Base-by-base conservation (phyloP, 192 early-diverging fungal species). In the Entomortierella chlamydospora region DNA sequence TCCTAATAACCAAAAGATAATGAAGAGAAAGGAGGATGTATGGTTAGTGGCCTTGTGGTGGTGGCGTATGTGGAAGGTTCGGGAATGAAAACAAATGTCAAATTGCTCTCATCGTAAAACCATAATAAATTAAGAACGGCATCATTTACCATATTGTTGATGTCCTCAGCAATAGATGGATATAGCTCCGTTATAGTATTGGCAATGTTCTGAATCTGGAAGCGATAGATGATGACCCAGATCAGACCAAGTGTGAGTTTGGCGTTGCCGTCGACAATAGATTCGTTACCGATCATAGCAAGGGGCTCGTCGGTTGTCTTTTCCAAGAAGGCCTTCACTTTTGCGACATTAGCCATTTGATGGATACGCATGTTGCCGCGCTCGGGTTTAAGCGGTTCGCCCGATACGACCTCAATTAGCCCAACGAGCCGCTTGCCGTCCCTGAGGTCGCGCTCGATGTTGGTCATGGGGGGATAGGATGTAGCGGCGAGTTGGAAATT, bases 341-440 rank as follows among this genome's bases (percentile, higher is more conserved):
- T 92, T 73, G 90, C 89, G 37, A 90, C 82, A 61, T 94, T 94
- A 25, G 93, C 89, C 49, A 94, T 87, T 65, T 92, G 92, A 61
- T 94, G 93, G 69, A 94, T 91, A 23, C 93, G 87, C 80, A 94
- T 85, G 72, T 89, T 91, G 58, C 90, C 88, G 29, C 86, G 73
- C 74, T 93, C 93, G 56, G 89, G 91, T 50, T 87, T 88, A 15
- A 93, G 82, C 2, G 86, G 87, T 69, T 94, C 92, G 54, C 91
- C 89, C 1, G 91, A 90, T 53, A 94, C 85, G 41, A 92, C 89
- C 64, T 88, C 85, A 2, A 94, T 83, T n/a, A 94, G 79, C 45
- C 91, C 86, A 43, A 94, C 86, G 43, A 94, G 84, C 34, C 85
- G 85, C 58, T 92, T 91, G 11, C 93, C 93, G 56, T 89, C 87